Base-by-base conservation (phyloP, 2,329 filamentous ascomycete species). In the Diaporthe humulicola region DNA sequence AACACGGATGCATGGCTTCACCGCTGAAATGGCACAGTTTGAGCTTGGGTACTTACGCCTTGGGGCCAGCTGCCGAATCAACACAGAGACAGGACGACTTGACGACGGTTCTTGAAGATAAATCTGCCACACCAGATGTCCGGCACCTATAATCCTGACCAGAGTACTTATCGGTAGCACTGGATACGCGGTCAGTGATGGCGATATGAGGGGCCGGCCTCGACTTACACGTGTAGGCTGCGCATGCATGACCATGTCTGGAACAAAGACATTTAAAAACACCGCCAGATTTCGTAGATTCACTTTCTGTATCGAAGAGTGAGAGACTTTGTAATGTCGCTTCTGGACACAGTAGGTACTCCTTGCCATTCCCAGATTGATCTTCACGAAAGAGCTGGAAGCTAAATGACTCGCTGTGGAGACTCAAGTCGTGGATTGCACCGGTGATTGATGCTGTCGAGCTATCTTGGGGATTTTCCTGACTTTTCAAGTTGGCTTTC, bases 231-330 rank as follows among this genome's bases (percentile, higher is more conserved):
- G 30, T 58, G 22, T 38, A 58, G 7, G 9, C 33, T 30, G 7
- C 9, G 22, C 56, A 58, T n/a, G 30, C 19, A 30, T 36, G 33
- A 6, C 19, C 19, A 38, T n/a, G 8, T 10, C 56, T 12, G 19
- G 56, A 14, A n/a, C 56, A 58, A 38, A 58, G 19, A n/a, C 56
- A 58, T 19, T 38, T 17, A 9, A 58, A 58, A 14, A 58, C 19
- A 0, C 17, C 6, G 3, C n/a, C 48, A 12, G 10, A 36, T n/a
- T 0, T n/a, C 9, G 19, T n/a, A 22, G 33, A 22, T 19, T 0
- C 19, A 36, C 4, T 10, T 36, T 19, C 30, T 36, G 30, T 17
- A 36, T 9, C 5, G 30, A 4, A 12, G 3, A 9, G 8, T 9
- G 30, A 3, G 22, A 36, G 8, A 3, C 7, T 10, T 33, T 30